phyloP scores from a whole-genome alignment of 768 basidiomycete genomes.

The Asterophora parasitica region DNA sequence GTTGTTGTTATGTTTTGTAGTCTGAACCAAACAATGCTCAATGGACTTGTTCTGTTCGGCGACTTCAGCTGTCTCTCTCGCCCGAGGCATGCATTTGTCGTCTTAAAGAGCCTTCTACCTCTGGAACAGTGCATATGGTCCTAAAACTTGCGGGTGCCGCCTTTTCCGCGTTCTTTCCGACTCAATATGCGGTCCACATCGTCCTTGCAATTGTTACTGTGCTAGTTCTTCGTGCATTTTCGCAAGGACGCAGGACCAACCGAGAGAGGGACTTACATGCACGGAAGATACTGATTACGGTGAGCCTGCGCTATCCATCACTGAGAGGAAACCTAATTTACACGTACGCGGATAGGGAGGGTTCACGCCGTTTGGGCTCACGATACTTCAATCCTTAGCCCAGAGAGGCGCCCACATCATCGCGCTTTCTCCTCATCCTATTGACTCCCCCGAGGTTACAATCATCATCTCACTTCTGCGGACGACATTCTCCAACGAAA shows the following conservation, averaged over 20 bases:
- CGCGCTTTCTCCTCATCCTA: constrained; percentile 58
- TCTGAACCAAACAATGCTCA: no score
- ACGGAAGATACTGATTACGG: constrained; percentile 66
- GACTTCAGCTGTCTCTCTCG: not conserved
- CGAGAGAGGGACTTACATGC: constrained; percentile 76
- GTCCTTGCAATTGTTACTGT: constrained; percentile 37
- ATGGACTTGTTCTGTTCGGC: no score
- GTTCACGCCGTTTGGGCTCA: constrained; percentile 70
- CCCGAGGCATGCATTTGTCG: not conserved
- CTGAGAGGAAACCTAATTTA: constrained; percentile 1
- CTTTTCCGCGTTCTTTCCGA: constrained; percentile 42
- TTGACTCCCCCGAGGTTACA: constrained; percentile 49
- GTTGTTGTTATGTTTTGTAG: no score
- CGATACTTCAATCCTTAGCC: constrained; percentile 61
- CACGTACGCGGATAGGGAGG: constrained; percentile 47
- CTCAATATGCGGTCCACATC: constrained; percentile 54
- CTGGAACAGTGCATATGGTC: constrained; percentile 36
- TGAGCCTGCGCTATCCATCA: constrained; percentile 26
- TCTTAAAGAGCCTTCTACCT: not conserved
- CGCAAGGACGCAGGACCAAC: constrained; percentile 65
- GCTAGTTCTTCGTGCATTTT: constrained; percentile 50
- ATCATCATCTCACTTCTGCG: constrained; percentile 65
- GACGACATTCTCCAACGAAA: constrained; percentile 63
- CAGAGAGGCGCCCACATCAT: constrained; percentile 76
- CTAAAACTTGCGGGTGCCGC: constrained; percentile 42